Percentiles rank a stretch among this genome's conserved stretches.
phyloP scores from a whole-genome alignment of 2,329 filamentous ascomycete genomes.

The Paramyrothecium sp. region DNA sequence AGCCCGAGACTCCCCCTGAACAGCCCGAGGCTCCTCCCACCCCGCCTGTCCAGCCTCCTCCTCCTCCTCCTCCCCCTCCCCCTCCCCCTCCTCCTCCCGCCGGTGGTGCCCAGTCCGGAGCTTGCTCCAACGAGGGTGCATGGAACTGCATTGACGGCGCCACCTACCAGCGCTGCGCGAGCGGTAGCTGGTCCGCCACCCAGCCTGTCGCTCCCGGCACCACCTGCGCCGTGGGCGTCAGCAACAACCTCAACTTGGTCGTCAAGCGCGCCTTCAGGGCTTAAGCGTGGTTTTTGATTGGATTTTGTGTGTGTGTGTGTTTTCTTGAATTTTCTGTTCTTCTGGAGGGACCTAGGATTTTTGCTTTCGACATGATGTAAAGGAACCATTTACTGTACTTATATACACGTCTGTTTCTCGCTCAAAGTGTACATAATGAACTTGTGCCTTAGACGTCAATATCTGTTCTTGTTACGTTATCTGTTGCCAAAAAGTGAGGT shows the following conservation, averaged over 20 bases:
- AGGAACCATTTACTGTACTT: too few species aligned
- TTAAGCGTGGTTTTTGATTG: not conserved
- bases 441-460: too few species aligned
- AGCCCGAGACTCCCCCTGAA: too few species aligned
- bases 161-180: conserved; percentile 55
- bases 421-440: too few species aligned
- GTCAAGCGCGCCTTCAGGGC: not conserved
- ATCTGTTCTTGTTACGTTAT: too few species aligned
- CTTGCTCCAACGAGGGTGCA: conserved; percentile 45
- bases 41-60: too few species aligned
- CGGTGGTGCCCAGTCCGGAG: conserved; percentile 3
- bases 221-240: conserved; percentile 27
- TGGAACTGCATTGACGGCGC: conserved; percentile 54
- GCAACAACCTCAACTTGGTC: not conserved
- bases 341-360: too few species aligned
- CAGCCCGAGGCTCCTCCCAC: too few species aligned
- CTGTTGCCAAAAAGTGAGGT: too few species aligned
- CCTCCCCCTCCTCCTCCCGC: not conserved
- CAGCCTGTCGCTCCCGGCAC: conserved; percentile 45
- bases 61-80: not conserved
- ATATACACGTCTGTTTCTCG: too few species aligned
- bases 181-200: conserved; percentile 46
- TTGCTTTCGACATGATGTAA: too few species aligned
- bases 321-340: too few species aligned
- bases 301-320: not conserved